Evolutionary conservation across 306 rosid species (phyloP), one percentile per base, ranked within the genome.

Genomic region (Mimosa pudica): DNA sequence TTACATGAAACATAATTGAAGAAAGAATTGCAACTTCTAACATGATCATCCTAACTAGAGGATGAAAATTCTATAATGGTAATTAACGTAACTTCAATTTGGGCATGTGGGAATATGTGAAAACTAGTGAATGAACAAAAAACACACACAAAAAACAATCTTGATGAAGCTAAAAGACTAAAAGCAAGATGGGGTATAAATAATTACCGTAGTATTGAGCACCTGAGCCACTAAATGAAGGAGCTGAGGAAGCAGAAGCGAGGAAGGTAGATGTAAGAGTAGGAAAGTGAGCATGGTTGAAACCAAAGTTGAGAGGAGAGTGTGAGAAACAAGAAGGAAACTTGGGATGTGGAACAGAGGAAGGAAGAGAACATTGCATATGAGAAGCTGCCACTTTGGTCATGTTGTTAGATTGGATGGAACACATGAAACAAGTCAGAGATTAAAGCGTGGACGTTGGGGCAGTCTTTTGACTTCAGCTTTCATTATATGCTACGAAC

Each of bases 211-310:
- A 35, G 80, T 80, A 89, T 52, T 88, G 87, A 36, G 94, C 87
- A 38, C 89, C 90, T 49, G 94, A 89, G 82, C 93, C 90, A 42
- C 85, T 16, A 61, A 89, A 13, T 24, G 90, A 80, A 49, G 97
- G 82, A 75, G 94, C 86, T 81, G 94, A 88, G 85, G 89, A 83
- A 71, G 84, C 81, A 8, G 89, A 85, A 77, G 82, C 85, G 68
- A 66, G 8, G 41, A 79, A 75, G 55, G 17, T 74, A 58, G 77
- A 74, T 8, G 36, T 64, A 71, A 75, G 80, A 84, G 61, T 18
- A 46, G 70, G 70, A 77, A 17, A 55, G 30, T 61, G 10, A 51
- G 64, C 57, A 47, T 8, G 8, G 8, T 51, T 49, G 16, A 44
- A 61, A 30, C 68, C 70, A 62, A 66, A 61, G 46, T 24, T 80